Percentiles rank a stretch among this genome's conserved stretches.
Evolutionary conservation across 2,329 filamentous ascomycete genomes (phyloP).

Genomic region (Aquanectria penicillioides): DNA sequence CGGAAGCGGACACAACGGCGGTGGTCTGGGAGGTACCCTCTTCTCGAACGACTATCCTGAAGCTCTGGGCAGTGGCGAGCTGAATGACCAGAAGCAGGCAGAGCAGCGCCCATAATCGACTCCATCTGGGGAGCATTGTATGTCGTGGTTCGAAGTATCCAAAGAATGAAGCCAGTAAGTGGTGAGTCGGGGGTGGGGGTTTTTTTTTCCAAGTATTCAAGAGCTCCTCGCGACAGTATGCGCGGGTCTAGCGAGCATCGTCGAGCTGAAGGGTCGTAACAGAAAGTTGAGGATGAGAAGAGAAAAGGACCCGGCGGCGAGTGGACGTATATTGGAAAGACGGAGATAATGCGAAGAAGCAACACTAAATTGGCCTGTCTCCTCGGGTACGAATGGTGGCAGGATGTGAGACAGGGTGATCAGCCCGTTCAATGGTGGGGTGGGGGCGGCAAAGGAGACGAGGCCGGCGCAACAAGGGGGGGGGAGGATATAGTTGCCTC

Average conservation of each 20-base stretch:
- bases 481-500: slow-evolving; percentile 24
- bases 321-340: neutral
- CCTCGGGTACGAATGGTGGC: slow-evolving; percentile 14
- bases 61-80: slow-evolving; percentile 46
- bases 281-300: slow-evolving; percentile 1
- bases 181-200: neutral
- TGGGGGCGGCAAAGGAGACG: slow-evolving; percentile 24
- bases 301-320: slow-evolving; percentile 7
- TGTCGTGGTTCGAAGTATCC: slow-evolving; percentile 7
- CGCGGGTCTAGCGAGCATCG: slow-evolving; percentile 29
- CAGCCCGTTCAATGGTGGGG: slow-evolving; percentile 31
- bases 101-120: slow-evolving; percentile 50
- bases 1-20: slow-evolving; percentile 20
- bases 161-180: neutral
- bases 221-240: slow-evolving; percentile 27
- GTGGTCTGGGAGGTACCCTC: slow-evolving; percentile 27
- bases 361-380: slow-evolving; percentile 25
- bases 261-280: slow-evolving; percentile 21
- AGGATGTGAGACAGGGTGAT: slow-evolving; percentile 30
- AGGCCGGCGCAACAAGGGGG: slow-evolving; percentile 27
- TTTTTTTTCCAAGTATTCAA: slow-evolving; percentile 23
- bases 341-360: slow-evolving; percentile 14
- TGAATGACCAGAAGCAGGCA: slow-evolving; percentile 52
- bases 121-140: slow-evolving; percentile 48
- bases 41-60: slow-evolving; percentile 48